Percentiles rank a stretch among this genome's conserved stretches.
Conservation (phyloP, 23 red algal genomes). For the Cyanidiococcus yangmingshanensis region DNA sequence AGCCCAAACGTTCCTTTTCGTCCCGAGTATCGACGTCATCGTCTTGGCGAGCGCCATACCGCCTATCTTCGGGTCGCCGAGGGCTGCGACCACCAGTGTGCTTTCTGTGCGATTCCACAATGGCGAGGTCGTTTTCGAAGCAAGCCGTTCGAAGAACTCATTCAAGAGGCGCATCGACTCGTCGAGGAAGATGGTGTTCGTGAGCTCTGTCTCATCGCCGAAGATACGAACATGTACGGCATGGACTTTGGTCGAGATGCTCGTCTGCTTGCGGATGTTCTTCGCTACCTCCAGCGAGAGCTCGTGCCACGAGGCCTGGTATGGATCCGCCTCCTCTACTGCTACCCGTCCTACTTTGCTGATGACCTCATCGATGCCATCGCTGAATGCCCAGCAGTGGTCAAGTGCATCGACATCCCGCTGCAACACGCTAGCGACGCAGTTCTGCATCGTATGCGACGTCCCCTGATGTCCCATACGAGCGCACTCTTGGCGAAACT, state of each 20-base stretch:
- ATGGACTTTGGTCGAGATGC: conserved; percentile 81
- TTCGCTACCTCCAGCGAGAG: conserved; percentile 41
- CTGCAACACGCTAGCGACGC: conserved; percentile 77
- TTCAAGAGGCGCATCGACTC: conserved; percentile 53
- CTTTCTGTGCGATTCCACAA: conserved; percentile 89
- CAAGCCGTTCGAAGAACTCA: conserved; percentile 53
- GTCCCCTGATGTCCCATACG: conserved; percentile 44
- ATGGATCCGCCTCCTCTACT: conserved; percentile 87
- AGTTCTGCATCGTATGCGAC: conserved; percentile 67
- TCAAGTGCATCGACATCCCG: conserved; percentile 93
- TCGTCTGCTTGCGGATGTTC: conserved; percentile 48
- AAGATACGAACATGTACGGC: conserved; percentile 96
- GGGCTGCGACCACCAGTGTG: conserved; percentile 78
- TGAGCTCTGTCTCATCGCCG: conserved; percentile 85
- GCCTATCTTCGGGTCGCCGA: conserved; percentile 82
- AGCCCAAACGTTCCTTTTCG: conserved; percentile 68
- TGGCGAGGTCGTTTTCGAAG: conserved; percentile 78
- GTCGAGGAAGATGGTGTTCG: conserved; percentile 42
- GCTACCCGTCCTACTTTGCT: conserved; percentile 89
- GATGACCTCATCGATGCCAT: conserved; percentile 71
- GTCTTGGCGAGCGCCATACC: conserved; percentile 57
- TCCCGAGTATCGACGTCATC: conserved; percentile 51
- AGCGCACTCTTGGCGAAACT: conserved; percentile 41
- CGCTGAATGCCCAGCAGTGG: conserved; percentile 51
- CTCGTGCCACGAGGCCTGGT: conserved; percentile 1